Evolutionary conservation across 1,139 yeast genomes (phyloP).

Genomic region (Taphrina deformans): DNA sequence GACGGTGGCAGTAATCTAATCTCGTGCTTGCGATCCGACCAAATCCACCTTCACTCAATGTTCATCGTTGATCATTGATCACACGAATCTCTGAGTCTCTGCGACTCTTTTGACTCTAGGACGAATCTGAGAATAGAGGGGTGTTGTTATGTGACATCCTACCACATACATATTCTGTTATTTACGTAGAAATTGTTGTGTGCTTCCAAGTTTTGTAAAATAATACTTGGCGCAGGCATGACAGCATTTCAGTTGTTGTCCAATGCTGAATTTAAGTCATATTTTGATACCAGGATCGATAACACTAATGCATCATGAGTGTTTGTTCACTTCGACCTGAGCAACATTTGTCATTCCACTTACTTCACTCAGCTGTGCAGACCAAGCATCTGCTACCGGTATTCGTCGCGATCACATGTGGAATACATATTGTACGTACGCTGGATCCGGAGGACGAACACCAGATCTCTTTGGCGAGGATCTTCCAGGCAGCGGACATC

Average conservation of each 20-base stretch:
- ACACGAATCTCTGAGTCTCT: no score
- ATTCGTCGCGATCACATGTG: not conserved
- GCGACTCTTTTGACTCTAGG: no score
- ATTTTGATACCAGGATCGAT: no score
- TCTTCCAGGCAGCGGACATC: constrained; percentile 6
- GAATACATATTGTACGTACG: constrained; percentile 12
- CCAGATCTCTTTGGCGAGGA: constrained; percentile 16
- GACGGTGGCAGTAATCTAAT: not conserved
- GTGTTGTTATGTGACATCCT: no score
- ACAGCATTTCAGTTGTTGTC: not conserved
- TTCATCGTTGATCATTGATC: not conserved
- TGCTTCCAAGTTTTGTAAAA: not conserved
- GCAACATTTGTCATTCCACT: constrained; percentile 16
- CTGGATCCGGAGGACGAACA: constrained; percentile 27
- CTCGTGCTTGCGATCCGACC: constrained; percentile 2
- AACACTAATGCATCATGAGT: no score
- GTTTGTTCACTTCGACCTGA: no score
- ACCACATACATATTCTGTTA: no score
- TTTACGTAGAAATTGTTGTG: not conserved
- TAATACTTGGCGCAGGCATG: not conserved
- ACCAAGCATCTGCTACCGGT: constrained; percentile 8
- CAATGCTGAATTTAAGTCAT: not conserved
- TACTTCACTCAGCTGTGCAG: constrained; percentile 6
- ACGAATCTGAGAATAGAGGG: no score
- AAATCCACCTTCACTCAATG: not conserved